phyloP scores from a whole-genome alignment of 169 alveolate genomes.

The Perkinsus marinus region DNA sequence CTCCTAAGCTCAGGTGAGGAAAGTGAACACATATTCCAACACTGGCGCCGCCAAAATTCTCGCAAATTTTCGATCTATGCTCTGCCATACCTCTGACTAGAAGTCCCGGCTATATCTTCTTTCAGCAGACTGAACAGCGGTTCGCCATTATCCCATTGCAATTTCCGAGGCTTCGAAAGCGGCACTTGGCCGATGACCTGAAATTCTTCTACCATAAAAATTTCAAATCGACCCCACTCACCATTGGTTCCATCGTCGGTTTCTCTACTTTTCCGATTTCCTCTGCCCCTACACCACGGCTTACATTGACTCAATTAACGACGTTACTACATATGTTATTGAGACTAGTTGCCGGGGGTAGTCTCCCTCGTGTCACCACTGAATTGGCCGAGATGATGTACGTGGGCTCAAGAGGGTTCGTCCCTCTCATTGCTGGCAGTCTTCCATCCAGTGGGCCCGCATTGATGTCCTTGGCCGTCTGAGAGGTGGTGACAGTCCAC shows the following conservation, averaged over 20 bases:
- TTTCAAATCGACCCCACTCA: neutral
- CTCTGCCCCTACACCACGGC: neutral
- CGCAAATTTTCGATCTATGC: neutral
- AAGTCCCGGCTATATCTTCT: slow-evolving; percentile 1
- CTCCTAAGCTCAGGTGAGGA: too few relatives aligned
- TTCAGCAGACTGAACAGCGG: slow-evolving; percentile 1
- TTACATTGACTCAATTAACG: neutral
- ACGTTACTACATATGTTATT: neutral
- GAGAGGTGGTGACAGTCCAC: neutral
- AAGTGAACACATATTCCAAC: too few relatives aligned
- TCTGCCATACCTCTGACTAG: neutral
- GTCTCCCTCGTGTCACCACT: neutral
- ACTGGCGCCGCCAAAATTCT: too few relatives aligned
- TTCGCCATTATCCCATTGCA: slow-evolving; percentile 5
- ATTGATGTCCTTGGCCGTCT: neutral
- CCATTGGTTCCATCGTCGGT: neutral
- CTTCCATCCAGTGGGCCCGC: neutral
- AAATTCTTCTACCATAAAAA: neutral
- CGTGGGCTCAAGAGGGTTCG: neutral
- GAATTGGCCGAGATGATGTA: neutral
- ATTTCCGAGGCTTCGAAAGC: neutral
- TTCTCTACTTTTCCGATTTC: neutral
- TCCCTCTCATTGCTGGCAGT: neutral
- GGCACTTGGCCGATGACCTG: neutral
- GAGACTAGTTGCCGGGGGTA: neutral